Percentiles rank a stretch among this genome's conserved stretches.
These are phyloP conservation scores for Anthoceros angustus DNA, from an alignment of 225 moss, liverwort and hornwort species.

Conservation along the genomic window DNA sequence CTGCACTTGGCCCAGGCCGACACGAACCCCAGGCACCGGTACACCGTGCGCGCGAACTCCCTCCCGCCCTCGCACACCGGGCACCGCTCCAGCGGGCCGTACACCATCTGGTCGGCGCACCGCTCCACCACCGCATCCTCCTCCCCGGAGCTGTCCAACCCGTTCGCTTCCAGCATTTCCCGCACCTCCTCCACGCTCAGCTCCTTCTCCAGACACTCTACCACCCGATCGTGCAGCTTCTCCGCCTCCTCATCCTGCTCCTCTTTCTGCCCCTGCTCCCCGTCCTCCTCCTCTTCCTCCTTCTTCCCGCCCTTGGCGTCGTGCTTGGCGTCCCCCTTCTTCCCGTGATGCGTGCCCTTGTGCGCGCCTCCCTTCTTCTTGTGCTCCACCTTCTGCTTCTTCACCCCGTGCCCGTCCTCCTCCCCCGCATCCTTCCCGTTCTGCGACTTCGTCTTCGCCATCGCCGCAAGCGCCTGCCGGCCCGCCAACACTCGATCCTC, in stretches of 20 bases:
- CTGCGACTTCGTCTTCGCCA: conserved; percentile 3
- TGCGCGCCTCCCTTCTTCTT: conserved; percentile 8
- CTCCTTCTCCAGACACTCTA: conserved; percentile 21
- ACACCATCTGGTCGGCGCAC: conserved; percentile 33
- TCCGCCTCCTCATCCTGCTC: conserved; percentile 4
- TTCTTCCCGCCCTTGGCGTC: conserved; percentile 1
- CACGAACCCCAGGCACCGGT: conserved; percentile 33
- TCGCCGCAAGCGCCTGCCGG: too few relatives aligned
- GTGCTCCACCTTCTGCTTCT: conserved; percentile 19
- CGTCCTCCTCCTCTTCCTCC: conserved; percentile 7
- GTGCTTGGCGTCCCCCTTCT: background rate
- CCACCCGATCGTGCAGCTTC: conserved; percentile 12
- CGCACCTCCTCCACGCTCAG: conserved; percentile 15
- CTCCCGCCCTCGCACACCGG: conserved; percentile 29
- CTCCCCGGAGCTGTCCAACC: conserved; percentile 14
- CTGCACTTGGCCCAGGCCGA: conserved; percentile 52
- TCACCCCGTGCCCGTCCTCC: conserved; percentile 12
- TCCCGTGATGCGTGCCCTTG: conserved; percentile 4
- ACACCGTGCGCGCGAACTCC: conserved; percentile 27
- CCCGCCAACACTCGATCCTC: too few relatives aligned
- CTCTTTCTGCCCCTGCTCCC: conserved; percentile 7
- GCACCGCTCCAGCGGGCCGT: conserved; percentile 29
- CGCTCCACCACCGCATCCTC: conserved; percentile 20
- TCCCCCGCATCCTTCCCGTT: conserved; percentile 20
- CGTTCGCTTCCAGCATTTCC: conserved; percentile 24